Base-by-base conservation (phyloP, 2,329 filamentous ascomycete species). In the Penicillium sp. region DNA sequence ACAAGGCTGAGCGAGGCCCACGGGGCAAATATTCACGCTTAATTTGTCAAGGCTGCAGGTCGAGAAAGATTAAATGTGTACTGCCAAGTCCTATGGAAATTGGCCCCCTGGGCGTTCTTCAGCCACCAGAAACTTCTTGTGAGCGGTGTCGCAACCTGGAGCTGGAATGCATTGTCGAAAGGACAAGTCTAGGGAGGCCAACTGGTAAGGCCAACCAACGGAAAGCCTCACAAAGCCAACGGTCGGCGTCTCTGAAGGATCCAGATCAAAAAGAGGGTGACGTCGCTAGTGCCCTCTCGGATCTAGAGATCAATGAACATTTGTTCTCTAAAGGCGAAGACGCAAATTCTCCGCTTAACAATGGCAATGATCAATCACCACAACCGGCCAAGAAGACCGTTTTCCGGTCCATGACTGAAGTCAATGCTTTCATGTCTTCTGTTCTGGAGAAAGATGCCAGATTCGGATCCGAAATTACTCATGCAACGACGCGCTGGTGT, bases 51-150 rank as follows among this genome's bases (percentile, higher is more conserved):
- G 48, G 57, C 13, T 63, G 60, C 34, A 48, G 60, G 43, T 50
- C 60, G 11, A 46, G 59, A 21, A 63, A 60, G 34, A 61, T 63
- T 46, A 63, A 63, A 58, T 61, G 60, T 24, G 45, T 51, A 5
- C 49, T 63, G 14, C 59, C 57, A 22, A 32, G 48, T 44, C 27
- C 43, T 3, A 24, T 34, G 7, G 46, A 47, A 10, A 32, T 50
- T 36, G 44, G 50, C 16, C 46, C 53, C 2, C 32, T 56, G 41
- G 52, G 55, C 22, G 27, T 34, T 27, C 50, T 56, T 21, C 56
- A 55, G 38, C 16, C 57, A 1, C 32, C 21, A 38, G 51, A 53
- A 29, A 57, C 31, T 5, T 44, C 50, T n/a, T 60, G 60, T 18
- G 59, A 60, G 21, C 53, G 60, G 22, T 60, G 60, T 50, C 53